Percentiles rank a stretch among this genome's conserved stretches.
phyloP scores from a whole-genome alignment of 2,329 filamentous ascomycete species.

The Penicillium sp. region DNA sequence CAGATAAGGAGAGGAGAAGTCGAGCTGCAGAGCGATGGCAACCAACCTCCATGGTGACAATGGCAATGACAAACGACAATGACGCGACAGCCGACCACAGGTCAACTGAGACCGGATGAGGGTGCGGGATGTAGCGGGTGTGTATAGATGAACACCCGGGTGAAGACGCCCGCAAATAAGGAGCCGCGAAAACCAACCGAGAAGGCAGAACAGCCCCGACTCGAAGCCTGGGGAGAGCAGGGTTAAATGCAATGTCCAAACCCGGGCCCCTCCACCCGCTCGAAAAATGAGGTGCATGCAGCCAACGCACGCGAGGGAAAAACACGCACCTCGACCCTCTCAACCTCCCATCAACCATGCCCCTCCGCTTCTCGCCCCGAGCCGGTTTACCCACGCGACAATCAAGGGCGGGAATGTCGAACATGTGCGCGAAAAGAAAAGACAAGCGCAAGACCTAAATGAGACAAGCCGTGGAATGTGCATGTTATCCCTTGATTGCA shows the following conservation, averaged over 20 bases:
- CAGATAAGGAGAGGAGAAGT: neutral
- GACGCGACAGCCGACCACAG: too few relatives aligned
- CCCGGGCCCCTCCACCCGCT: neutral
- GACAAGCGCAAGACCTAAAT: slow-evolving; percentile 1
- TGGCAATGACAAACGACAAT: neutral
- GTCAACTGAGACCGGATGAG: too few relatives aligned
- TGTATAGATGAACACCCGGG: slow-evolving; percentile 4
- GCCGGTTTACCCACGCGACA: slow-evolving; percentile 18
- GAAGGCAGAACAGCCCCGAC: neutral
- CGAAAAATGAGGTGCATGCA: slow-evolving; percentile 18
- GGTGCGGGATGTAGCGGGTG: too few relatives aligned
- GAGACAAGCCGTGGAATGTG: slow-evolving; percentile 22
- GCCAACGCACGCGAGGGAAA: slow-evolving; percentile 14
- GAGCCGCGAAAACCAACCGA: neutral
- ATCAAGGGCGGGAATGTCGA: too few relatives aligned
- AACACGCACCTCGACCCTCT: slow-evolving; percentile 7
- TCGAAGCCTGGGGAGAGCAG: slow-evolving; percentile 5
- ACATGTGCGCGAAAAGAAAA: slow-evolving; percentile 13
- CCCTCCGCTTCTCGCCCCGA: slow-evolving; percentile 17
- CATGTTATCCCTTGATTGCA: slow-evolving; percentile 29
- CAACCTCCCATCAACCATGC: too few relatives aligned
- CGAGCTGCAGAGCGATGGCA: neutral
- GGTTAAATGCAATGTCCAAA: slow-evolving; percentile 11
- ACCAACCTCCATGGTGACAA: slow-evolving; percentile 14
- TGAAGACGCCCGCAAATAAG: neutral